Percentiles rank a stretch among this genome's conserved stretches.
These are phyloP conservation scores for Pseudogymnoascus sp. DNA, from an alignment of 2,329 filamentous ascomycete species.

Conservation along the genomic window DNA sequence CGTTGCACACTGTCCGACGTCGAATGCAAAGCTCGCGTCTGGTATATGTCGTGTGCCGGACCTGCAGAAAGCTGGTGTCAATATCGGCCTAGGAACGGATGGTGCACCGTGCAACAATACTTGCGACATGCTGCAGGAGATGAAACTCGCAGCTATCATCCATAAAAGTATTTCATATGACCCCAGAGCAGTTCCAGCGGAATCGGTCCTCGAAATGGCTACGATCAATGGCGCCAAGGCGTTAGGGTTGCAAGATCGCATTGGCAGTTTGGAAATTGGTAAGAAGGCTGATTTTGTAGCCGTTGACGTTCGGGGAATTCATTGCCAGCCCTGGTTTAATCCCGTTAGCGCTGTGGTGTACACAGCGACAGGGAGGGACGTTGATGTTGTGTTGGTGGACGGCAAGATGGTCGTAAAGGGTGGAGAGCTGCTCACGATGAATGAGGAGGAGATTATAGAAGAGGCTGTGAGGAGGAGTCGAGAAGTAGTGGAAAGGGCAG, in stretches of 20 bases:
- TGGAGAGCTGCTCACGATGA: conserved; percentile 32
- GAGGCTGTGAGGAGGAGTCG: conserved; percentile 31
- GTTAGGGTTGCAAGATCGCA: conserved; percentile 34
- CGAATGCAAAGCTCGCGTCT: conserved; percentile 45
- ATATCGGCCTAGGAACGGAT: conserved; percentile 43
- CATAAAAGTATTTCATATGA: conserved; percentile 38
- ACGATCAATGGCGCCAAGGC: conserved; percentile 44
- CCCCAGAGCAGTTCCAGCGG: conserved; percentile 36
- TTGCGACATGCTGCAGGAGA: conserved; percentile 44
- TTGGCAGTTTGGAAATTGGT: conserved; percentile 35
- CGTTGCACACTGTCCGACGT: conserved; percentile 44
- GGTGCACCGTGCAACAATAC: conserved; percentile 45
- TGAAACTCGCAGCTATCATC: conserved; percentile 43
- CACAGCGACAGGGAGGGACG: conserved; percentile 37
- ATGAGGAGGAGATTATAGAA: conserved; percentile 34
- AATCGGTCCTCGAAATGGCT: conserved; percentile 41
- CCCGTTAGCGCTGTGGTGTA: conserved; percentile 39
- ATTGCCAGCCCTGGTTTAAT: conserved; percentile 12
- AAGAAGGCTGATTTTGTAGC: conserved; percentile 39
- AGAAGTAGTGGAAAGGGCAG: conserved; percentile 34
- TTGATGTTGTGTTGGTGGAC: conserved; percentile 38
- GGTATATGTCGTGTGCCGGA: conserved; percentile 41
- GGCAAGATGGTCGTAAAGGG: conserved; percentile 33
- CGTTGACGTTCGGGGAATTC: conserved; percentile 26
- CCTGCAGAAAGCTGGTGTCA: conserved; percentile 37